Conservation (phyloP, 768 basidiomycete genomes). For the Leccinum arenicola region DNA sequence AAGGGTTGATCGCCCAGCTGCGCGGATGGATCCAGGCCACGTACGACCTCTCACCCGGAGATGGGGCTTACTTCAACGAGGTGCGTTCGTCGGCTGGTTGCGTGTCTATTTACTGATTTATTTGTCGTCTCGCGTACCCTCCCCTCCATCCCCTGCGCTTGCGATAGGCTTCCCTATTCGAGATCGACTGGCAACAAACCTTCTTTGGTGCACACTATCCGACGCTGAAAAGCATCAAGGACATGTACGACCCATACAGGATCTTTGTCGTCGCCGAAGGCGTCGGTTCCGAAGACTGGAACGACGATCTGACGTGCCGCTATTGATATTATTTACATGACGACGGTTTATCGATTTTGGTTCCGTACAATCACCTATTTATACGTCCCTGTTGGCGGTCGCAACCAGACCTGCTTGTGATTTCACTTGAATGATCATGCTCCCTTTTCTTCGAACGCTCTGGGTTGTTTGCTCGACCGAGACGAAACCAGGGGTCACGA, state of each 20-base stretch:
- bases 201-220: constrained; percentile 48
- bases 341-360: too few relatives aligned
- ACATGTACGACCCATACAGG: constrained; percentile 40
- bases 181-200: constrained; percentile 38
- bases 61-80: constrained; percentile 50
- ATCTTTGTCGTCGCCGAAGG: constrained; percentile 44
- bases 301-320: constrained; percentile 27
- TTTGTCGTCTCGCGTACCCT: too few relatives aligned
- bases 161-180: constrained; percentile 38
- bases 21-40: constrained; percentile 18
- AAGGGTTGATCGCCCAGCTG: constrained; percentile 2
- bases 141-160: too few relatives aligned
- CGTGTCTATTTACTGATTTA: too few relatives aligned
- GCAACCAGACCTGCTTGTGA: too few relatives aligned
- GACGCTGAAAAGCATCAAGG: constrained; percentile 41
- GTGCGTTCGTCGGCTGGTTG: constrained; percentile 10
- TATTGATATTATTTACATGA: not conserved
- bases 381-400: too few relatives aligned
- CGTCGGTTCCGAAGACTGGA: constrained; percentile 53
- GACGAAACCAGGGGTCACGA: too few relatives aligned
- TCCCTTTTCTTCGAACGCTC: too few relatives aligned
- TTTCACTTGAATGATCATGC: too few relatives aligned
- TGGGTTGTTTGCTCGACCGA: too few relatives aligned
- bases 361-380: too few relatives aligned
- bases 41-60: constrained; percentile 30